These are phyloP conservation scores for Xylaria sp. DNA, from an alignment of 2,329 filamentous ascomycete species.

Conservation along the genomic window DNA sequence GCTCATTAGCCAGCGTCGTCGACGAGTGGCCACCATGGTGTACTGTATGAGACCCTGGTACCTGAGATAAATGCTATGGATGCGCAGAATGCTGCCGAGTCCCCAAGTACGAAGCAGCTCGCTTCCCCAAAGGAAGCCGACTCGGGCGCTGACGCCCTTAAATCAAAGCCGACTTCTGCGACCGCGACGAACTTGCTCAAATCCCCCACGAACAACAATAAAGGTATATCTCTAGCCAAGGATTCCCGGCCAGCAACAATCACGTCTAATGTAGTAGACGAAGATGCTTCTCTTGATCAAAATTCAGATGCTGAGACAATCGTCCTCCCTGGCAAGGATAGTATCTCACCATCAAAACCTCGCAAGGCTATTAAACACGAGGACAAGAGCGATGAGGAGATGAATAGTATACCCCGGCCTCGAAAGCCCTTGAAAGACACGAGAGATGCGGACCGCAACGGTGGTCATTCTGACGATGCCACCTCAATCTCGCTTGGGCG, in stretches of 20 bases:
- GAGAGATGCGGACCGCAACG: constrained; percentile 37
- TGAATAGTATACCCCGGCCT: constrained; percentile 43
- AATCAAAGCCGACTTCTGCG: constrained; percentile 38
- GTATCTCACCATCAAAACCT: constrained; percentile 66
- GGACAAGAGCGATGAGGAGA: constrained; percentile 64
- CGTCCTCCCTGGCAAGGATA: constrained; percentile 69
- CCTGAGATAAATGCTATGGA: constrained; percentile 69
- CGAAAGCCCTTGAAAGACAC: constrained; percentile 46
- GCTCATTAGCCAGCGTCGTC: constrained; percentile 39
- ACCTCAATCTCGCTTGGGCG: constrained; percentile 43
- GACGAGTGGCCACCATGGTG: constrained; percentile 63
- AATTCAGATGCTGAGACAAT: constrained; percentile 77
- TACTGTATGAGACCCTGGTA: constrained; percentile 53
- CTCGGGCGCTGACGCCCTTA: constrained; percentile 44
- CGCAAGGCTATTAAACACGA: constrained; percentile 70
- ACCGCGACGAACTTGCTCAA: constrained; percentile 32
- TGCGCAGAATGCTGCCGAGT: constrained; percentile 71
- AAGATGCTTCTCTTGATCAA: constrained; percentile 56
- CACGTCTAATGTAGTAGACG: constrained; percentile 47
- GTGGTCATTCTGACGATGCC: constrained; percentile 43
- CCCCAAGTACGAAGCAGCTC: constrained; percentile 64
- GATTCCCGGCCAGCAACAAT: constrained; percentile 40
- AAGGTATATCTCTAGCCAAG: constrained; percentile 37
- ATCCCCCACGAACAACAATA: constrained; percentile 30
- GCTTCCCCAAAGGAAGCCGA: constrained; percentile 57